Base-by-base conservation (phyloP, 495 filamentous ascomycete species). In the Pyrenula massariospora region DNA sequence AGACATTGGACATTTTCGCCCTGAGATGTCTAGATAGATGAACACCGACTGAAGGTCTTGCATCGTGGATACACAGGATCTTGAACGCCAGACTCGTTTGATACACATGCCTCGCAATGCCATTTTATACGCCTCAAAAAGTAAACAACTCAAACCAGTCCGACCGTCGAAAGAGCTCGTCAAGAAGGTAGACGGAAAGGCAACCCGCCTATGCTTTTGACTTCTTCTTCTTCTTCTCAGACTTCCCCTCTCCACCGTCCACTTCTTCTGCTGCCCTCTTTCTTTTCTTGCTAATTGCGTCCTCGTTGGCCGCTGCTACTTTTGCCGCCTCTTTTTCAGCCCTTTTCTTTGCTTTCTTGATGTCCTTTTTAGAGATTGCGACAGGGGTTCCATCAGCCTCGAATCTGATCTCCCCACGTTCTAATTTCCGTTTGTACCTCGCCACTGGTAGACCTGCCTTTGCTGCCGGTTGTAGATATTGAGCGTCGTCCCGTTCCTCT, bases 291-390 rank as follows among this genome's bases (percentile, higher is more conserved):
- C 68, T 70, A 22, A 56, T 67, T 36, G 59, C 54, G 2, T 68
- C 71, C 49, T 72, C 73, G 65, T 77, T 77, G 58, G 63, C 56
- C 3, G 69, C 57, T 50, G 59, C 57, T 20, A 56, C 60, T 19
- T 62, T 58, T 51, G 59, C 59, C 22, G 60, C 59, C 55, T 63
- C 69, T 67, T 85, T 83, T 65, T 80, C 78, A 60, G 76, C 75
- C 21, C 76, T 75, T 71, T 85, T 86, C 78, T 82, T 84, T 58
- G 79, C 74, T 73, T 85, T 87, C 78, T 89, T 89, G 58, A 86
- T 66, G 55, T 85, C 84, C 72, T 89, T 89, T 75, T 88, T 87
- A 69, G 79, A 84, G 58, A 83, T 57, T n/a, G 83, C 66, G 54
- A 76, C 69, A 10, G 84, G 82, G 55, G 73, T 82, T 36, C 84